Conservation (phyloP, 164 flowering plant genomes). For the Chimonanthus salicifolius region DNA sequence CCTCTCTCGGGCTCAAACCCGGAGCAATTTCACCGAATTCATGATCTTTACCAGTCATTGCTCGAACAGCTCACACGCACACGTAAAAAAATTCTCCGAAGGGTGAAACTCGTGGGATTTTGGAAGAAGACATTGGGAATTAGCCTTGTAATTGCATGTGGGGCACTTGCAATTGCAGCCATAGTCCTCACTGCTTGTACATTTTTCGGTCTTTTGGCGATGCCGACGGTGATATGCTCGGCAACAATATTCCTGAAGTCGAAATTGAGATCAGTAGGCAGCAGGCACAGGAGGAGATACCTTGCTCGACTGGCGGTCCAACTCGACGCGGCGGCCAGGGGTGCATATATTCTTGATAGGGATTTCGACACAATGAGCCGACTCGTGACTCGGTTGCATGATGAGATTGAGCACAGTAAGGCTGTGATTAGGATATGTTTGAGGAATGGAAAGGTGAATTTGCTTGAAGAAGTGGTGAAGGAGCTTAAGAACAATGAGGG, state of each 20-base stretch:
- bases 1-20: conserved; percentile 40
- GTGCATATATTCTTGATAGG: conserved; percentile 48
- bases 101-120: conserved; percentile 19
- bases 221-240: conserved; percentile 32
- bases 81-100: conserved; percentile 27
- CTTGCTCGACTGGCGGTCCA: conserved; percentile 25
- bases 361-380: conserved; percentile 71
- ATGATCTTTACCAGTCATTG: conserved; percentile 25
- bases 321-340: conserved; percentile 70
- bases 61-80: conserved; percentile 29
- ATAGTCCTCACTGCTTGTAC: conserved; percentile 45
- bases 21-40: conserved; percentile 28
- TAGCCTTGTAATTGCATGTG: conserved; percentile 29
- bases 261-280: background rate
- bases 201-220: conserved; percentile 49
- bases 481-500: conserved; percentile 42
- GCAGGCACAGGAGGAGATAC: background rate
- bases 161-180: conserved; percentile 28
- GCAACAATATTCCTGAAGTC: conserved; percentile 13
- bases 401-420: conserved; percentile 61
- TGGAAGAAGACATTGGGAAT: conserved; percentile 34
- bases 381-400: conserved; percentile 43
- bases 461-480: conserved; percentile 56
- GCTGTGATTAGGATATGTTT: conserved; percentile 45
- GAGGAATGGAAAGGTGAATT: conserved; percentile 35